Conservation (phyloP, 179 eudicot species). For the Gypsophila paniculata region DNA sequence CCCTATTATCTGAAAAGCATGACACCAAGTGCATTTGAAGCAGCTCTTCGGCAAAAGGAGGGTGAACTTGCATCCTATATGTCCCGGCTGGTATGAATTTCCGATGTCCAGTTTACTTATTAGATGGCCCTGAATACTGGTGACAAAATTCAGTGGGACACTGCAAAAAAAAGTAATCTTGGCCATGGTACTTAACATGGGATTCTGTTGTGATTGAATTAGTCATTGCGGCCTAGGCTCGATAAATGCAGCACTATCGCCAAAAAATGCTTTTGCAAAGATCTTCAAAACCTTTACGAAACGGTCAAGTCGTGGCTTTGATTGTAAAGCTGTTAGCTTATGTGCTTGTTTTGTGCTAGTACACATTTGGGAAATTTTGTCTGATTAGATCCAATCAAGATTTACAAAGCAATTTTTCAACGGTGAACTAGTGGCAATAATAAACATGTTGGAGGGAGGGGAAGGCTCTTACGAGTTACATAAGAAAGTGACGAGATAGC, state of each 20-base stretch:
- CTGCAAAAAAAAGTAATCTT: not conserved
- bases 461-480: not conserved
- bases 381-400: not conserved
- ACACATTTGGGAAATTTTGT: not conserved
- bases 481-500: not conserved
- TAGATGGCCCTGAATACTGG: not conserved
- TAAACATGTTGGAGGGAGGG: not conserved
- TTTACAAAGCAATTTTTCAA: not conserved
- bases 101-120: not conserved
- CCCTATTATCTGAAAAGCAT: constrained; percentile 79
- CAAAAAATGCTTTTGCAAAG: too few relatives aligned
- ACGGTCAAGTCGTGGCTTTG: not conserved
- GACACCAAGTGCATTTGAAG: constrained; percentile 85
- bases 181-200: not conserved
- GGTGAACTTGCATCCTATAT: constrained; percentile 93
- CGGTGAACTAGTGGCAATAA: not conserved
- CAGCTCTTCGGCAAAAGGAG: constrained; percentile 90
- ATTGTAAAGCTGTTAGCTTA: not conserved
- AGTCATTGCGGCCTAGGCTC: not conserved
- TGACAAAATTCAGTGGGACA: not conserved
- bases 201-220: not conserved
- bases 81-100: constrained; percentile 73
- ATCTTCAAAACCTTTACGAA: too few relatives aligned
- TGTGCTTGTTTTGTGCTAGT: not conserved
- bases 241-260: not conserved